Evolutionary conservation across 345 rosid genomes (phyloP).

Genomic region (Melaleuca quinquenervia): DNA sequence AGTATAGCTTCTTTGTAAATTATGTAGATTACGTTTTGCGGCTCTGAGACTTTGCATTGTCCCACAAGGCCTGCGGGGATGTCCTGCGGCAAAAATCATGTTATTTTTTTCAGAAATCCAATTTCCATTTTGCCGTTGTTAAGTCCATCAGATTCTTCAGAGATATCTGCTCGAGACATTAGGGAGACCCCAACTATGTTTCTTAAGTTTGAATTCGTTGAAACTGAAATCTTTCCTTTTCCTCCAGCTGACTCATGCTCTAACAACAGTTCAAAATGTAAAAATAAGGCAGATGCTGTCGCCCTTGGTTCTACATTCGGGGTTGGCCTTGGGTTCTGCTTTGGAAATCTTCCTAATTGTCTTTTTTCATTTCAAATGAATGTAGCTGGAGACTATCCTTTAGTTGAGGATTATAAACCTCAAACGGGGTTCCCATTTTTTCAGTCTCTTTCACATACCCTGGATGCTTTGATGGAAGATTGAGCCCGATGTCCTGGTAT

Average conservation of each 20-base stretch:
- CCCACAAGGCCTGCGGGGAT: too few relatives aligned
- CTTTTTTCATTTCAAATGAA: neutral
- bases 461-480: constrained; percentile 94
- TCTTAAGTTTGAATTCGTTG: neutral
- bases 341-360: neutral
- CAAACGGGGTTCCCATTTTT: neutral
- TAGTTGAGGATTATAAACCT: neutral
- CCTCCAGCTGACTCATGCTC: constrained; percentile 55
- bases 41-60: too few relatives aligned
- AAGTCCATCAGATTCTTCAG: neutral
- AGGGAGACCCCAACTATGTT: neutral
- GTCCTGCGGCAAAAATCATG: too few relatives aligned
- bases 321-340: constrained; percentile 18
- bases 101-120: neutral
- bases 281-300: constrained; percentile 81
- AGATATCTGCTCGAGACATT: neutral
- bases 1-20: too few relatives aligned
- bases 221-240: constrained; percentile 1
- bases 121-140: neutral
- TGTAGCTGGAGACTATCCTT: neutral
- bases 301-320: constrained; percentile 87
- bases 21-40: too few relatives aligned
- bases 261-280: constrained; percentile 50
- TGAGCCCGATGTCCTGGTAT: constrained; percentile 88
- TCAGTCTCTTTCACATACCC: constrained; percentile 70